Evolutionary conservation across 1,139 yeast genomes (phyloP).

Genomic region (Entelexis sorbosivorans): DNA sequence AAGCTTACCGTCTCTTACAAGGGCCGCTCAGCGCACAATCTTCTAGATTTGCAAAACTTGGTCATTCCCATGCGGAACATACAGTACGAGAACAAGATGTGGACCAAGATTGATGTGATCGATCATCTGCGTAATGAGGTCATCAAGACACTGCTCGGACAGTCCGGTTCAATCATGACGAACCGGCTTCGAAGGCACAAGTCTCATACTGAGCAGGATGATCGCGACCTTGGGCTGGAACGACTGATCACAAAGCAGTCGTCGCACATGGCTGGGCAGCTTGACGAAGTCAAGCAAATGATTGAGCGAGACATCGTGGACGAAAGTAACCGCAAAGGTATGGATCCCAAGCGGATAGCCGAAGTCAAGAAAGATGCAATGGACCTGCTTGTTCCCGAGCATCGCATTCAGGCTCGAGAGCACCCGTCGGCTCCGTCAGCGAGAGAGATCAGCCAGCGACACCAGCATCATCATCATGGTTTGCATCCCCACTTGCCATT

Average conservation of each 20-base stretch:
- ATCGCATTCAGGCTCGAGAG: constrained; percentile 7
- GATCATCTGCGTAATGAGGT: constrained; percentile 56
- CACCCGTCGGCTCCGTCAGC: constrained; percentile 1
- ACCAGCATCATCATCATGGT: not conserved
- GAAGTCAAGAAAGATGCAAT: not conserved
- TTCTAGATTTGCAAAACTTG: constrained; percentile 65
- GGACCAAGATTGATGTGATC: constrained; percentile 70
- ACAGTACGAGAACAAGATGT: constrained; percentile 52
- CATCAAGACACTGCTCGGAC: constrained; percentile 54
- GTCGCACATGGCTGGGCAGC: not conserved
- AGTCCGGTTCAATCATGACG: constrained; percentile 69
- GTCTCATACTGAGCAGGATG: constrained; percentile 10
- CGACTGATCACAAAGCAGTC: not conserved
- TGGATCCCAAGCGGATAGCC: no score
- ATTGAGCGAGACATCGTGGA: not conserved
- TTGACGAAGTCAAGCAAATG: not conserved
- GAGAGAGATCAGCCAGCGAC: not conserved
- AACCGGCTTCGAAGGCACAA: constrained; percentile 51
- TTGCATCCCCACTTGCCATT: not conserved
- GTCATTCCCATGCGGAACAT: constrained; percentile 55
- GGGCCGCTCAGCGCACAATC: constrained; percentile 55
- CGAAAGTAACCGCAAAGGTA: not conserved
- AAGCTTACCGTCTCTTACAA: constrained; percentile 58
- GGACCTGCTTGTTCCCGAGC: constrained; percentile 7
- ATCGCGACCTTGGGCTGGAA: constrained; percentile 12